phyloP scores from a whole-genome alignment of 2,329 filamentous ascomycete genomes.

The Chrysosporium keratinophilum region DNA sequence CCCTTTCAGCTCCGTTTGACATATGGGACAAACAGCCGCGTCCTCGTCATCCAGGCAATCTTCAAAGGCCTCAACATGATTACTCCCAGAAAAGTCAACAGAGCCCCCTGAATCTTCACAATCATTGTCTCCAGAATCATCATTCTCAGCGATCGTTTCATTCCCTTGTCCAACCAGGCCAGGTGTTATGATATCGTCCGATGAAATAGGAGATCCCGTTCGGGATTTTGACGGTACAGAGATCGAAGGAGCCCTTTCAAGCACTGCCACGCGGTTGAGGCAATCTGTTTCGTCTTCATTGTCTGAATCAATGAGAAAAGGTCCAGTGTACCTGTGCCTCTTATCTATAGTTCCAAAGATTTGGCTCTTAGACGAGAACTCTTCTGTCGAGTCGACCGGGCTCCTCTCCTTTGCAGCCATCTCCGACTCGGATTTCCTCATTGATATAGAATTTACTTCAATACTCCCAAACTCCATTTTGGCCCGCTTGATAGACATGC shows the following conservation, averaged over 20 bases:
- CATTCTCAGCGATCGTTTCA: conserved; percentile 14
- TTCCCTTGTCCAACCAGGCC: conserved; percentile 12
- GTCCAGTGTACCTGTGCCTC: conserved; percentile 22
- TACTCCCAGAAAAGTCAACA: not conserved
- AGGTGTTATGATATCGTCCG: not conserved
- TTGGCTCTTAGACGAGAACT: not conserved
- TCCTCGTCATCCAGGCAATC: conserved; percentile 17
- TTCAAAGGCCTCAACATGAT: not conserved
- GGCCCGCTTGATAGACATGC: conserved; percentile 25
- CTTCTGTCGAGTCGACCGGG: not conserved
- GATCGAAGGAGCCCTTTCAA: conserved; percentile 21
- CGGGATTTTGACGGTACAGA: not conserved
- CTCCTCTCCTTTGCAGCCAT: not conserved
- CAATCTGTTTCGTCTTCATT: conserved; percentile 45
- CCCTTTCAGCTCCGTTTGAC: conserved; percentile 53
- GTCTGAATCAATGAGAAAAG: conserved; percentile 41
- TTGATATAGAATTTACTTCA: not conserved
- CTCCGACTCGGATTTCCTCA: not conserved
- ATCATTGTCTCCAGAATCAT: conserved; percentile 17
- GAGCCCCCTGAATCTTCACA: conserved; percentile 31
- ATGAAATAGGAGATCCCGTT: not conserved
- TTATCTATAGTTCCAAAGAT: not conserved
- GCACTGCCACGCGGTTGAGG: conserved; percentile 45
- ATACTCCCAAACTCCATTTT: conserved; percentile 19
- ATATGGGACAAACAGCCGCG: conserved; percentile 60